A percentile compares a stretch with the other conserved stretches of the same genome.
Evolutionary conservation across 2,329 filamentous ascomycete genomes (phyloP).

Genomic region (Fusarium staphyleae): DNA sequence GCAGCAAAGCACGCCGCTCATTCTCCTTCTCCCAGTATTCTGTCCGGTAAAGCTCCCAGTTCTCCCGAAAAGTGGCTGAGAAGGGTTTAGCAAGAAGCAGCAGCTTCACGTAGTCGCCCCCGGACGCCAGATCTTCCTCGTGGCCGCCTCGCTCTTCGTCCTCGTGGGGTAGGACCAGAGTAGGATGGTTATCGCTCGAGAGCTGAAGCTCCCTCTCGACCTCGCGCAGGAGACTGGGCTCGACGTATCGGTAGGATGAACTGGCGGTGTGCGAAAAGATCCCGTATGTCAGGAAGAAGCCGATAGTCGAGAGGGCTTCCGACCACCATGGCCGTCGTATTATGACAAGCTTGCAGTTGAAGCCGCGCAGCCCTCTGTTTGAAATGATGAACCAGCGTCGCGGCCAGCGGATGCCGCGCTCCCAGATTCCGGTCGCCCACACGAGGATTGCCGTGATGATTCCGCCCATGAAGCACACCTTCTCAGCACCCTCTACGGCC

Average conservation of each 20-base stretch:
- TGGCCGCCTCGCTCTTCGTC: constrained; percentile 72
- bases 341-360: constrained; percentile 96
- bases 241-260: constrained; percentile 79
- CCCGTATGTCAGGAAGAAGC: constrained; percentile 80
- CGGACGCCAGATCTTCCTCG: constrained; percentile 89
- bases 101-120: constrained; percentile 91
- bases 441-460: constrained; percentile 86
- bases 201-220: constrained; percentile 66
- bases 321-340: constrained; percentile 83
- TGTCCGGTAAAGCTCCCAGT: constrained; percentile 92
- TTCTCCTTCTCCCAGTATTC: constrained; percentile 99
- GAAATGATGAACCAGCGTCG: constrained; percentile 87
- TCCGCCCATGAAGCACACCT: constrained; percentile 89
- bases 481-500: constrained; percentile 89
- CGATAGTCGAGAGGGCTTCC: constrained; percentile 75
- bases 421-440: constrained; percentile 96
- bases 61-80: constrained; percentile 90
- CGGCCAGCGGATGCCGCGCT: constrained; percentile 93
- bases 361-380: constrained; percentile 86
- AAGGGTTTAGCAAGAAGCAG: constrained; percentile 93
- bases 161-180: constrained; percentile 52
- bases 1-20: constrained; percentile 78
- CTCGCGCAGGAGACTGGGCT: constrained; percentile 66
- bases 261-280: constrained; percentile 71
- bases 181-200: constrained; percentile 51